These are phyloP conservation scores for Hevea brasiliensis DNA, from an alignment of 345 rosid species.

Conservation along the genomic window DNA sequence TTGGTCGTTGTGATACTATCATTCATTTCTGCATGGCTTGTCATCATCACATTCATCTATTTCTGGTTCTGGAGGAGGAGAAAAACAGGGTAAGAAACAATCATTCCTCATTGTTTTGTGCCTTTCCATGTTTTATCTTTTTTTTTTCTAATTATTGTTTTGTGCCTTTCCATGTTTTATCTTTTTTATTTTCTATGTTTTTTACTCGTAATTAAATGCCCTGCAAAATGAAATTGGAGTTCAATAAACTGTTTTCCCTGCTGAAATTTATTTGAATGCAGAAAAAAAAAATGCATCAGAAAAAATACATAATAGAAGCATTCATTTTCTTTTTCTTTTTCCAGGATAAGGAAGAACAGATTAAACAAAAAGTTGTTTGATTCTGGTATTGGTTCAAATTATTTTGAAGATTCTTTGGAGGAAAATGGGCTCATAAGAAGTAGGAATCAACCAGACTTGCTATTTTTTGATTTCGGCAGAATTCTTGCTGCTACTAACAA, in stretches of 20 bases:
- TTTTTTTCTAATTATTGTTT: no score
- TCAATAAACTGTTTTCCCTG: neutral
- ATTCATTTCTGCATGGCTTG: neutral
- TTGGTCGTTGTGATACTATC: neutral
- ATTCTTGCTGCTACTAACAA: constrained; percentile 32
- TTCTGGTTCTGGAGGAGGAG: constrained; percentile 5
- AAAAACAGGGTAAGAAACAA: neutral
- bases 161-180: no score
- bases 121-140: no score
- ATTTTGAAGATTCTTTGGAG: neutral
- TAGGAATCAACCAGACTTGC: neutral
- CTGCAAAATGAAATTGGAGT: neutral
- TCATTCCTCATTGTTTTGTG: no score
- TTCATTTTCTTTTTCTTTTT: neutral
- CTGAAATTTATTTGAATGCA: neutral
- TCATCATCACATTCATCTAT: neutral
- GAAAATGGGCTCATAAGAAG: neutral
- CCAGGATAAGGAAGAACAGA: neutral
- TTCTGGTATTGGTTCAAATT: neutral
- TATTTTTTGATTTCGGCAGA: constrained; percentile 12
- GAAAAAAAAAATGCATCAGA: neutral
- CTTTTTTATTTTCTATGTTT: no score
- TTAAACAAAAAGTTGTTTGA: neutral
- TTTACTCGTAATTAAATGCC: no score
- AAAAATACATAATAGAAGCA: no score